Evolutionary conservation across 2,329 filamentous ascomycete species (phyloP).

Genomic region (Cladosporium austrohemisphaericum): DNA sequence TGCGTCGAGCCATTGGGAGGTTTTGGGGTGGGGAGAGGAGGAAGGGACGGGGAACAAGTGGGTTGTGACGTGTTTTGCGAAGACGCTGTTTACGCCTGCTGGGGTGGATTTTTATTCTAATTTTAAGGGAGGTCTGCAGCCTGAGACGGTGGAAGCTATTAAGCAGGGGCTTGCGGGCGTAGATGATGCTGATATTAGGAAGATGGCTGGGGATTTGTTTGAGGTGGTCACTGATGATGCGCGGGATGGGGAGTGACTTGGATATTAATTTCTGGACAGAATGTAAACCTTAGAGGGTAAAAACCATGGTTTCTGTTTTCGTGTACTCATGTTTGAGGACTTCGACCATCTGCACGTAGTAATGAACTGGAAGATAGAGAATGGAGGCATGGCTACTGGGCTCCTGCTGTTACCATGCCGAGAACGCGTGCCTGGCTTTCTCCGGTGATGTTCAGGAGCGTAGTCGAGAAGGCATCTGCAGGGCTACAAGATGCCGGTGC

Average conservation of each 20-base stretch:
- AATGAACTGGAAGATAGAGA: no score
- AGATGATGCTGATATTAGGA: conserved; percentile 49
- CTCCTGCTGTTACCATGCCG: no score
- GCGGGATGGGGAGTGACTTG: conserved; percentile 17
- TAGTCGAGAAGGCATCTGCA: no score
- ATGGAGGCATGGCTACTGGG: no score
- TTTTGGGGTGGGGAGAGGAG: conserved; percentile 68
- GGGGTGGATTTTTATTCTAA: conserved; percentile 76
- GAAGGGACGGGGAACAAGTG: conserved; percentile 48
- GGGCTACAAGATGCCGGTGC: no score
- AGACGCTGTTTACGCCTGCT: conserved; percentile 77
- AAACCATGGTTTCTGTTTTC: no score
- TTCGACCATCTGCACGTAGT: no score
- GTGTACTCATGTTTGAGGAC: no score
- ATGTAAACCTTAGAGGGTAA: no score
- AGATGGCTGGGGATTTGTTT: conserved; percentile 51
- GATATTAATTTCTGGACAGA: no score
- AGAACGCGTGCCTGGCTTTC: no score
- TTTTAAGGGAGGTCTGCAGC: conserved; percentile 56
- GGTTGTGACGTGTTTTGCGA: conserved; percentile 80
- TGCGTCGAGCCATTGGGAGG: conserved; percentile 73
- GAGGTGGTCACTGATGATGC: conserved; percentile 38
- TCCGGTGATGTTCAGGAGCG: no score
- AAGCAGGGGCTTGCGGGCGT: conserved; percentile 52
- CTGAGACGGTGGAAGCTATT: conserved; percentile 56